These are phyloP conservation scores for Populus hybrid DNA, from an alignment of 441 rosid genomes.

Conservation along the genomic window DNA sequence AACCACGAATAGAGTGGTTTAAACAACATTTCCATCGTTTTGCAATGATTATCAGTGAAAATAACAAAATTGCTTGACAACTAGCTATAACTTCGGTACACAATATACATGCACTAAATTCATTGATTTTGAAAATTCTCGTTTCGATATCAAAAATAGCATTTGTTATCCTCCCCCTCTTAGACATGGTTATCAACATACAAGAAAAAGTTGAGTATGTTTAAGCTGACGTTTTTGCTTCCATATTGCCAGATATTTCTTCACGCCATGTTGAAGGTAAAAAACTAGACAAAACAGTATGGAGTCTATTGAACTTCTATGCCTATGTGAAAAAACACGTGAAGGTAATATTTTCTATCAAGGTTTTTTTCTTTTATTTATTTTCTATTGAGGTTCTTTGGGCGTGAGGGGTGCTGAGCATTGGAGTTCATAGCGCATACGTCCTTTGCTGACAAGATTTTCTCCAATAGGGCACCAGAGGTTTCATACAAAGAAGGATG, in stretches of 20 bases:
- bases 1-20: neutral
- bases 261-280: conserved; percentile 58
- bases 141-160: neutral
- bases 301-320: conserved; percentile 77
- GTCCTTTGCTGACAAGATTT: conserved; percentile 17
- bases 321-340: conserved; percentile 68
- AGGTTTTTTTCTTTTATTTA: neutral
- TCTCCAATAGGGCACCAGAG: conserved; percentile 63
- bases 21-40: conserved; percentile 1
- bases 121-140: neutral
- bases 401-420: neutral
- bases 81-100: neutral
- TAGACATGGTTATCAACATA: neutral
- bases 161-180: conserved; percentile 3
- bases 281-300: conserved; percentile 67
- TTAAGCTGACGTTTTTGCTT: conserved; percentile 7
- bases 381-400: neutral
- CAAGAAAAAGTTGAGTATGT: neutral
- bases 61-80: neutral
- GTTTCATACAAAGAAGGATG: conserved; percentile 79
- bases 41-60: neutral
- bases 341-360: conserved; percentile 45
- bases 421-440: conserved; percentile 3
- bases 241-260: conserved; percentile 51
- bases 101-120: neutral